Evolutionary conservation across 176 grass and related monocot genomes (phyloP).

Genomic region (Aegilops longissima): DNA sequence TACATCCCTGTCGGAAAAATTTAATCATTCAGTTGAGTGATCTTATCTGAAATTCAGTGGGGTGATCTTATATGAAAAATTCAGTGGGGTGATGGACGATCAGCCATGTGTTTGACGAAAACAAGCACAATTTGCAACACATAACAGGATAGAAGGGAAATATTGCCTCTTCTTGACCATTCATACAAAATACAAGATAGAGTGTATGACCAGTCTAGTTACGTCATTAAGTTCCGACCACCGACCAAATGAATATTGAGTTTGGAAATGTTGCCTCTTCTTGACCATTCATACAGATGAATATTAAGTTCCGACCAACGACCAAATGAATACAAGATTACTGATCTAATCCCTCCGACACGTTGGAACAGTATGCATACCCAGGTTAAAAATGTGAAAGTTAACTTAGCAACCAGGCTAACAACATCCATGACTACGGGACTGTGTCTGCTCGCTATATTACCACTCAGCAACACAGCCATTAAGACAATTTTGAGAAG

Average conservation of each 20-base stretch:
- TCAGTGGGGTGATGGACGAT: neutral
- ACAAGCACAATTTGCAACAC: neutral
- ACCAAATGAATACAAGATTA: no score
- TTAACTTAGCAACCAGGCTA: neutral
- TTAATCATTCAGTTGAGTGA: slow-evolving; percentile 24
- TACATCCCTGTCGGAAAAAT: slow-evolving; percentile 46
- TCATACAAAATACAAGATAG: neutral
- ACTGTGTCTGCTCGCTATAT: neutral
- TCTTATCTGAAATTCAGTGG: neutral
- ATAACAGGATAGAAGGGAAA: neutral
- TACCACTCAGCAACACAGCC: neutral
- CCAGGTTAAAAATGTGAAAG: neutral
- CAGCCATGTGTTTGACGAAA: neutral
- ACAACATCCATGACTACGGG: neutral
- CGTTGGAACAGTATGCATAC: no score
- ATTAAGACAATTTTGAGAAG: neutral
- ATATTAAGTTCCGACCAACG: no score
- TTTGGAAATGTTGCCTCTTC: no score
- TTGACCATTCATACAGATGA: no score
- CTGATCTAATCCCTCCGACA: no score
- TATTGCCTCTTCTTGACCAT: neutral
- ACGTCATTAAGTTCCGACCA: neutral
- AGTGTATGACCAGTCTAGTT: neutral
- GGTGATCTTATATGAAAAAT: no score
- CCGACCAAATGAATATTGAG: neutral